Base-by-base conservation (phyloP, 2,329 filamentous ascomycete genomes). In the Ophiostoma montium region DNA sequence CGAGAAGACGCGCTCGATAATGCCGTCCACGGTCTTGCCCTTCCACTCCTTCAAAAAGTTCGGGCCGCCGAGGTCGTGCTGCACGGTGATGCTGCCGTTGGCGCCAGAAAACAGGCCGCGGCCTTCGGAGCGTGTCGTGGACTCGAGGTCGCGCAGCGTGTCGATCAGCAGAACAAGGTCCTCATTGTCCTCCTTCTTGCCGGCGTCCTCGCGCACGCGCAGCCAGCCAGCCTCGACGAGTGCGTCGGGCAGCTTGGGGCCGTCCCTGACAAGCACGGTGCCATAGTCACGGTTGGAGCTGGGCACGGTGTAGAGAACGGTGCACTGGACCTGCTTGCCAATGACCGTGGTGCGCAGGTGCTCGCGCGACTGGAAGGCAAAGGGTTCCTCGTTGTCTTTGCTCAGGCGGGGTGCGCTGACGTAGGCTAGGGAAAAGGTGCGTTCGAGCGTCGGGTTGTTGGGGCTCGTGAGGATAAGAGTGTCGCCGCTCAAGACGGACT, bases 291-390 rank as follows among this genome's bases (percentile, higher is more conserved):
- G 82, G 55, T 86, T 82, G 39, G 80, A 84, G 49, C 80, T 84
- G 15, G 90, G 88, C 52, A 96, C 84, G 52, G 83, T 86, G 69
- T 98, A 96, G 48, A 89, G 74, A 39, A 94, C 74, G 52, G 80
- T 79, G 71, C 90, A 95, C 58, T 89, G 81, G 54, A 98, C 74
- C 27, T 82, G 76, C 66, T 95, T 95, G 62, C 90, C 90, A 50
- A 96, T 84, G 36, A 83, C 75, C 47, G 89, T 72, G 57, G 83
- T 81, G 60, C 92, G 84, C 53, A 98, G 76, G 64, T 85, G 92
- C 67, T 98, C 92, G 62, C 92, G 86, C 52, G 92, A 95, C 67
- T 92, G 84, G 67, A 95, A 98, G 51, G 86, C 88, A 62, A 84
- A 94, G 35, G 84, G 81, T 75, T 95, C 89, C 61, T 95, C 90